phyloP scores from a whole-genome alignment of 257 asterid species.

The Solanum dulcamara region DNA sequence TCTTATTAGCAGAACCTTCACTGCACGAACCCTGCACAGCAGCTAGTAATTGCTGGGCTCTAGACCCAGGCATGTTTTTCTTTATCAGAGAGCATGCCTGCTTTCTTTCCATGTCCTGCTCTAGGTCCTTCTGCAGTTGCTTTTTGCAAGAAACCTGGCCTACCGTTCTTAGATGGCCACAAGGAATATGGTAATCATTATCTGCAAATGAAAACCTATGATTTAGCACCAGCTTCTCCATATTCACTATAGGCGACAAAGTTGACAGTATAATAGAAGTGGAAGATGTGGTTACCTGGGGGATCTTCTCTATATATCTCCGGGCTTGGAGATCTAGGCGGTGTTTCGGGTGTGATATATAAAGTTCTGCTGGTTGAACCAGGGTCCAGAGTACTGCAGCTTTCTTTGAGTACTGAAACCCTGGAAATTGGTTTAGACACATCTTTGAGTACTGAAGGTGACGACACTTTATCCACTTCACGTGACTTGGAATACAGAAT shows the following conservation, averaged over 20 bases:
- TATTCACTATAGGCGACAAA: background rate
- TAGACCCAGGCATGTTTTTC: slow-evolving; percentile 36
- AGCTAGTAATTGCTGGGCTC: slow-evolving; percentile 49
- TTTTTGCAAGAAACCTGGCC: slow-evolving; percentile 49
- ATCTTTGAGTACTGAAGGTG: slow-evolving; percentile 22
- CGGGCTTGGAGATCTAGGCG: slow-evolving; percentile 59
- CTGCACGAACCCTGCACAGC: slow-evolving; percentile 32
- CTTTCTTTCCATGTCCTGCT: slow-evolving; percentile 32
- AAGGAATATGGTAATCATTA: slow-evolving; percentile 24
- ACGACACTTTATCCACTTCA: slow-evolving; percentile 12
- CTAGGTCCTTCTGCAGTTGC: slow-evolving; percentile 43
- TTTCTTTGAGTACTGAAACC: slow-evolving; percentile 13
- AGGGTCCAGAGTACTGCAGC: slow-evolving; percentile 3
- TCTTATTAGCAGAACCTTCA: slow-evolving; percentile 32
- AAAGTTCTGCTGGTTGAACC: background rate
- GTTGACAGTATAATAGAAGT: background rate
- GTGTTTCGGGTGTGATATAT: slow-evolving; percentile 10
- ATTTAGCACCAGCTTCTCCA: background rate
- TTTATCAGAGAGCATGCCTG: slow-evolving; percentile 37
- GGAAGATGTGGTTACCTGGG: slow-evolving; percentile 31
- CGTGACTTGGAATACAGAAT: slow-evolving; percentile 3
- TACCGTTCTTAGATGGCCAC: slow-evolving; percentile 15
- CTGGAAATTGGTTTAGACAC: background rate
- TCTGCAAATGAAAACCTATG: slow-evolving; percentile 18
- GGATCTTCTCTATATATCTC: slow-evolving; percentile 65